A percentile compares a stretch with the other conserved stretches of the same genome.
These are phyloP conservation scores for Bipolaris bicolor DNA, from an alignment of 2,329 filamentous ascomycete species.

Conservation along the genomic window DNA sequence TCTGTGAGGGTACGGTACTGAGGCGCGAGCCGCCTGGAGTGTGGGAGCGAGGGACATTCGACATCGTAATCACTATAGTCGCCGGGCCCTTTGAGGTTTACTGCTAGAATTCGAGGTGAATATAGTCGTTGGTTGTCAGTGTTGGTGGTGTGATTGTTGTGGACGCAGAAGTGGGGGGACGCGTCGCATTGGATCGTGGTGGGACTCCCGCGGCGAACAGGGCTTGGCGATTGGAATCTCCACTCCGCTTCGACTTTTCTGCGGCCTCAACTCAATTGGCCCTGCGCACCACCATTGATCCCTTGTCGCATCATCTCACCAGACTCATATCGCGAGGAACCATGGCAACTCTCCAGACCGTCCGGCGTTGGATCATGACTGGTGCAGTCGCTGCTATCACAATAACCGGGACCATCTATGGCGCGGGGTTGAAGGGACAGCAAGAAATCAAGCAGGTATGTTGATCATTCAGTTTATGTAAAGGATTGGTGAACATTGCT, in stretches of 20 bases:
- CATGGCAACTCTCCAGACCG: conserved; percentile 36
- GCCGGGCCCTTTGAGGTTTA: not conserved
- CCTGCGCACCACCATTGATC: not conserved
- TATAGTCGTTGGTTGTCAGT: not conserved
- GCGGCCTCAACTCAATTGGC: not conserved
- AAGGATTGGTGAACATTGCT: not conserved
- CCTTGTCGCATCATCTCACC: not conserved
- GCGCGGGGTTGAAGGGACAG: conserved; percentile 63
- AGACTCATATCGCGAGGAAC: not conserved
- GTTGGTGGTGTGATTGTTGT: conserved; percentile 15
- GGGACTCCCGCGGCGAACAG: conserved; percentile 34
- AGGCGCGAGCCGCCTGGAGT: conserved; percentile 48
- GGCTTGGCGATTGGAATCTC: conserved; percentile 26
- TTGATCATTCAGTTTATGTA: not conserved
- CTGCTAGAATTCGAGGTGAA: not conserved
- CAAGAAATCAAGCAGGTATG: conserved; percentile 60
- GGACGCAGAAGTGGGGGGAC: conserved; percentile 23
- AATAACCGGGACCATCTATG: conserved; percentile 64
- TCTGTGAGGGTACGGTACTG: conserved; percentile 57
- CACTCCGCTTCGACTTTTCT: conserved; percentile 14
- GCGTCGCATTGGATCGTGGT: conserved; percentile 14
- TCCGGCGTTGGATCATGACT: conserved; percentile 61
- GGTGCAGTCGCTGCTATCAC: conserved; percentile 63
- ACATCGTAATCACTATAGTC: conserved; percentile 29
- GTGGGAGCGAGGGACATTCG: conserved; percentile 39